Evolutionary conservation across 2,329 filamentous ascomycete species (phyloP).

Genomic region (Cercospora zeae-maydis): DNA sequence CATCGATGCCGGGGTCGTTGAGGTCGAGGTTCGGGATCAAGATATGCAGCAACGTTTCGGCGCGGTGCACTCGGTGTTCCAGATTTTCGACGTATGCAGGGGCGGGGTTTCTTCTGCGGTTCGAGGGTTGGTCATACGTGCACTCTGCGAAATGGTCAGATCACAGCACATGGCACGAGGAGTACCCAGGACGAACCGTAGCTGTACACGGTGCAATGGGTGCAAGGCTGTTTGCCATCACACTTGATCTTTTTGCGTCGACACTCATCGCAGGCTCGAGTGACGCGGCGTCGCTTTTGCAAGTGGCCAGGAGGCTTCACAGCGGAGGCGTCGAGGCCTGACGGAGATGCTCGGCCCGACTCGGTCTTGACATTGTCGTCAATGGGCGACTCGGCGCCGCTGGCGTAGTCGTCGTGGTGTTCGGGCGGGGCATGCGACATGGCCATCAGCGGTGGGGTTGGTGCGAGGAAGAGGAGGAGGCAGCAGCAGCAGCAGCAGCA

Average conservation of each 20-base stretch:
- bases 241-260: slow-evolving; percentile 62
- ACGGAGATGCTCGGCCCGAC: slow-evolving; percentile 28
- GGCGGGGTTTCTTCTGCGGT: slow-evolving; percentile 81
- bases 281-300: slow-evolving; percentile 76
- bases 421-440: slow-evolving; percentile 35
- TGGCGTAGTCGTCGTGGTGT: slow-evolving; percentile 33
- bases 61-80: slow-evolving; percentile 76
- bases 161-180: background rate
- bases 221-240: slow-evolving; percentile 57
- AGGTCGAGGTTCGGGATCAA: slow-evolving; percentile 82
- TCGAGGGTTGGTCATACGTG: slow-evolving; percentile 92
- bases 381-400: slow-evolving; percentile 32
- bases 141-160: slow-evolving; percentile 59
- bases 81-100: slow-evolving; percentile 91
- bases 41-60: slow-evolving; percentile 72
- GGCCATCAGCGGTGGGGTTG: slow-evolving; percentile 5
- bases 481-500: too few species aligned
- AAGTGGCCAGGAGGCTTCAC: slow-evolving; percentile 29
- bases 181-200: slow-evolving; percentile 66
- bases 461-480: background rate
- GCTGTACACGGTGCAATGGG: slow-evolving; percentile 95
- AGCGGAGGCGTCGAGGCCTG: slow-evolving; percentile 16
- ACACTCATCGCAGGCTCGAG: slow-evolving; percentile 84
- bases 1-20: slow-evolving; percentile 78
- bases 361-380: slow-evolving; percentile 34